These are phyloP conservation scores for Vitellaria paradoxa DNA, from an alignment of 179 eudicot genomes.

Conservation along the genomic window DNA sequence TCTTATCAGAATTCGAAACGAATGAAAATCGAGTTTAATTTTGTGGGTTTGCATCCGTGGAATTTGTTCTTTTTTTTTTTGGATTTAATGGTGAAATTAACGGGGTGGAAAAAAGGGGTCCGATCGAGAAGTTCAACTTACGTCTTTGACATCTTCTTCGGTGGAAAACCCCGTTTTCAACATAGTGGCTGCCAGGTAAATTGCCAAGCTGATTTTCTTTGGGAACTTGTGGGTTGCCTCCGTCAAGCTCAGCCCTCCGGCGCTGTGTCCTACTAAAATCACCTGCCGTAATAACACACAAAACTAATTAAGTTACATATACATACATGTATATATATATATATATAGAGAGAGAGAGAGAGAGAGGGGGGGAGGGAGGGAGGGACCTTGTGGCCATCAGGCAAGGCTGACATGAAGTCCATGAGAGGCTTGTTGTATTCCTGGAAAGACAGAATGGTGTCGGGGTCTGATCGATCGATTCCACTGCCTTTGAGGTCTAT, in stretches of 20 bases:
- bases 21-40: too few relatives aligned
- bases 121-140: conserved; percentile 29
- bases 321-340: neutral
- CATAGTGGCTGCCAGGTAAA: conserved; percentile 74
- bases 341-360: neutral
- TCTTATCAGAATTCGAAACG: too few relatives aligned
- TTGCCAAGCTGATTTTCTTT: conserved; percentile 51
- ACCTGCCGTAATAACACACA: conserved; percentile 35
- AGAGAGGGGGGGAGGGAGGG: neutral
- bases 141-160: conserved; percentile 51
- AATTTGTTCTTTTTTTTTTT: too few relatives aligned
- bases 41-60: too few relatives aligned
- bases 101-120: too few relatives aligned
- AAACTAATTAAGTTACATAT: neutral
- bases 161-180: conserved; percentile 45
- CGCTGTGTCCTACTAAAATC: conserved; percentile 83
- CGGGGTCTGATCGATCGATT: conserved; percentile 39
- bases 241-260: conserved; percentile 72
- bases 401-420: conserved; percentile 50
- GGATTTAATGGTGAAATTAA: neutral
- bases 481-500: conserved; percentile 70
- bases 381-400: conserved; percentile 48
- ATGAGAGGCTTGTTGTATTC: conserved; percentile 65
- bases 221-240: conserved; percentile 59
- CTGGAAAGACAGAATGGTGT: conserved; percentile 40